phyloP scores from a whole-genome alignment of 2,329 filamentous ascomycete species.

The Trichoderma simmonsii region DNA sequence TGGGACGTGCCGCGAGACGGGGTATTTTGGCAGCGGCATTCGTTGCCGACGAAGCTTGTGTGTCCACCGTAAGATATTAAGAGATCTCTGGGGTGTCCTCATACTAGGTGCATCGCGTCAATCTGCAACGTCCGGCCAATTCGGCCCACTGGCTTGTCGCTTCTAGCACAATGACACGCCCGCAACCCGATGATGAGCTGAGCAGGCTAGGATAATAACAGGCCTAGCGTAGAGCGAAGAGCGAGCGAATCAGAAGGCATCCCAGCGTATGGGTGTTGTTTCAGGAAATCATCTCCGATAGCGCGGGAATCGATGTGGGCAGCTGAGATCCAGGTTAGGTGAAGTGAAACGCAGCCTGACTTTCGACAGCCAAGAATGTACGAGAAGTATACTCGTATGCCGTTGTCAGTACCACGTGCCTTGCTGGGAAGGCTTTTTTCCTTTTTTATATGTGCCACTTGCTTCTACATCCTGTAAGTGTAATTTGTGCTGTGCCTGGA shows the following conservation, averaged over 20 bases:
- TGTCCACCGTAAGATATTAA: constrained; percentile 5
- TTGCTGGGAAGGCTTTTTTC: not conserved
- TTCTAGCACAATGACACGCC: constrained; percentile 16
- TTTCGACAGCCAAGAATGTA: not conserved
- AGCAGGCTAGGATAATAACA: not conserved
- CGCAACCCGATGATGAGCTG: constrained; percentile 16
- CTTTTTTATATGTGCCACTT: not conserved
- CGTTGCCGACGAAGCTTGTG: constrained; percentile 5
- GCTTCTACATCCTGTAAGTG: not conserved
- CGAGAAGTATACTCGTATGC: not conserved
- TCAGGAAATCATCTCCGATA: constrained; percentile 21
- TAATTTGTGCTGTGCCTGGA: not conserved
- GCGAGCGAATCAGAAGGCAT: constrained; percentile 1
- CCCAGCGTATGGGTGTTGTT: constrained; percentile 10
- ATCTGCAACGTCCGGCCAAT: constrained; percentile 12
- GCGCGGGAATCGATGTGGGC: constrained; percentile 15
- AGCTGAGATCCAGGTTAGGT: constrained; percentile 17
- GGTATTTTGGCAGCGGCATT: constrained; percentile 16
- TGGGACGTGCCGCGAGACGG: constrained; percentile 14
- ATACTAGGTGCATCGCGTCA: constrained; percentile 10
- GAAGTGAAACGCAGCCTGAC: constrained; percentile 15
- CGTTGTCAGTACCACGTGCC: not conserved
- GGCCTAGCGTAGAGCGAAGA: not conserved
- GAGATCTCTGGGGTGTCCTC: constrained; percentile 15
- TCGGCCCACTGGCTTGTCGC: constrained; percentile 8